Base-by-base conservation (phyloP, 495 filamentous ascomycete genomes). In the Trichocladium antarcticum region DNA sequence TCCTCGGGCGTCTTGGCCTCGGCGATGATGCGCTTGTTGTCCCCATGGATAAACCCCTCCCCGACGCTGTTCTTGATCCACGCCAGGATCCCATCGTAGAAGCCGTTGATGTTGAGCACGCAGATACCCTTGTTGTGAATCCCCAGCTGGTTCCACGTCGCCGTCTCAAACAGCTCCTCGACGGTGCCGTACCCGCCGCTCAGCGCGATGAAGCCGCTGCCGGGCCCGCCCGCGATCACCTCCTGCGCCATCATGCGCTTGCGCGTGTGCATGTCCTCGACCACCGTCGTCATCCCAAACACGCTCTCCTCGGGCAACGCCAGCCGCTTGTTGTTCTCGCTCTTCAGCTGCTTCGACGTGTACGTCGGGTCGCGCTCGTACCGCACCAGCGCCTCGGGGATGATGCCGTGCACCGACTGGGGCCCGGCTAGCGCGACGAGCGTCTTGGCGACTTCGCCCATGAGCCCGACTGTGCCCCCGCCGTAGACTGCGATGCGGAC, bases 91-190 rank as follows among this genome's bases (percentile, higher is more conserved):
- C 88, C 88, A 70, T 94, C 80, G 72, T 89, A 98, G 62, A 90
- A 97, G 1, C 89, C 89, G 44, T 87, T 81, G 24, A 90, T 74
- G 66, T 97, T 97, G 36, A 84, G 74, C 53, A 95, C 66, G 37
- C 89, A 80, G 39, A 98, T 77, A 0, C 84, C 86, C 50, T 78
- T 75, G 48, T 74, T 76, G 64, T 98, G 92, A 51, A 98, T 98
- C 0, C 93, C 92, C 48, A 98, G 65, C 68, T 96, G 92, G 65
- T 96, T 97, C 92, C 92, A 98, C 11, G 92, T 97, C 27, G 82
- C 84, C 47, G 94, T 83, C 75, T 98, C 92, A 71, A 96, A 90
- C 46, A 97, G 70, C 73, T 98, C 92, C 68, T 98, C 92, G 60
- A 97, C 73, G 6, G 93, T 97, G 10, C 92, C 92, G 66, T 89